phyloP scores from a whole-genome alignment of 2,329 filamentous ascomycete species.

The Fusarium sp. region DNA sequence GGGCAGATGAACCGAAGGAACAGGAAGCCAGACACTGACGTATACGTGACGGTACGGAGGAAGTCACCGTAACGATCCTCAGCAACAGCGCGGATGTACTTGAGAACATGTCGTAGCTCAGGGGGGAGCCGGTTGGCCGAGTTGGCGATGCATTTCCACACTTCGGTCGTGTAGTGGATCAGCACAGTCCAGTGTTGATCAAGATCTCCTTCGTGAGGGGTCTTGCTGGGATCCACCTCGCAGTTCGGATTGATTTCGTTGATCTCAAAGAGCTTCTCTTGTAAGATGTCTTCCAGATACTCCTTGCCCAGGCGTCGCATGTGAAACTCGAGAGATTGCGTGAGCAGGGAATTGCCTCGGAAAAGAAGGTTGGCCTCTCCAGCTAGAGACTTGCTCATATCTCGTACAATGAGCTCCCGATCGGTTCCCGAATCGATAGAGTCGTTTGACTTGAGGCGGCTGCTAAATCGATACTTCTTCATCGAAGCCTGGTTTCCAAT shows the following conservation, averaged over 20 bases:
- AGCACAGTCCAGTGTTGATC: constrained; percentile 86
- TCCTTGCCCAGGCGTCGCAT: constrained; percentile 96
- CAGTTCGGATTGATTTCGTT: constrained; percentile 92
- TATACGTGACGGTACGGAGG: constrained; percentile 88
- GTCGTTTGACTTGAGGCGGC: constrained; percentile 77
- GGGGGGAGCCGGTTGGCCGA: constrained; percentile 82
- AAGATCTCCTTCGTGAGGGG: constrained; percentile 74
- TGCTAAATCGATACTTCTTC: constrained; percentile 79
- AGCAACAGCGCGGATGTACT: constrained; percentile 91
- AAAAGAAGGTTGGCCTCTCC: constrained; percentile 95
- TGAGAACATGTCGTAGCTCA: constrained; percentile 86
- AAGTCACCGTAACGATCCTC: constrained; percentile 97
- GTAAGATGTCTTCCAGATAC: constrained; percentile 87
- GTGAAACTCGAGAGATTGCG: constrained; percentile 92
- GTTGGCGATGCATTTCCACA: constrained; percentile 85
- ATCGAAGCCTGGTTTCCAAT: constrained; percentile 84
- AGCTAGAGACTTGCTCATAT: constrained; percentile 82
- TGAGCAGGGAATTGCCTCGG: constrained; percentile 92
- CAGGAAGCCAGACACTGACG: constrained; percentile 93
- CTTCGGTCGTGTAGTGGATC: constrained; percentile 79
- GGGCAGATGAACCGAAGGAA: constrained; percentile 97
- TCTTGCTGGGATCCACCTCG: constrained; percentile 91
- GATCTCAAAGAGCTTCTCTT: constrained; percentile 88
- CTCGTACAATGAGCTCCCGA: constrained; percentile 77
- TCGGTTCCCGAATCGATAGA: constrained; percentile 72